Percentiles rank a stretch among this genome's conserved stretches.
Conservation (phyloP, 768 basidiomycete genomes). For the Steccherinum ochraceum region DNA sequence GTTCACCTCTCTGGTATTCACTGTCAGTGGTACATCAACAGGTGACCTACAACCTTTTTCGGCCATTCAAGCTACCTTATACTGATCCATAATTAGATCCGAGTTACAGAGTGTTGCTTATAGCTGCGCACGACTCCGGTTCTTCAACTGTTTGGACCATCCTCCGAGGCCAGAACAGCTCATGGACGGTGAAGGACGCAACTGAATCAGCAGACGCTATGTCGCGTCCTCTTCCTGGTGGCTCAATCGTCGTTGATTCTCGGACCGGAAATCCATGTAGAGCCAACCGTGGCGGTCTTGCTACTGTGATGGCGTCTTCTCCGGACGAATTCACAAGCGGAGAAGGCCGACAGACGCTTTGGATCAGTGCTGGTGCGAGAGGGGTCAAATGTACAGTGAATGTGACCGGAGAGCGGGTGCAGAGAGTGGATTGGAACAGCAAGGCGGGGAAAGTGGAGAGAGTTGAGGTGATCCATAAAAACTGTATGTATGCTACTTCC, state of each 20-base stretch:
- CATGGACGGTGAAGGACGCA: constrained; percentile 26
- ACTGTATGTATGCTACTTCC: constrained; percentile 39
- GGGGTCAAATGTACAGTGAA: constrained; percentile 51
- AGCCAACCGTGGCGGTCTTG: constrained; percentile 39
- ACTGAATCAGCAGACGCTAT: constrained; percentile 31
- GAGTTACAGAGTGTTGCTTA: constrained; percentile 47
- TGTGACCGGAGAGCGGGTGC: constrained; percentile 60
- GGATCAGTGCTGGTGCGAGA: constrained; percentile 51
- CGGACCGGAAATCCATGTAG: constrained; percentile 40
- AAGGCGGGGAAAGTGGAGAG: constrained; percentile 45
- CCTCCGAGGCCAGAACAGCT: constrained; percentile 26
- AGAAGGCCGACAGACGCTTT: constrained; percentile 29
- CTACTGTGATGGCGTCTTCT: constrained; percentile 23
- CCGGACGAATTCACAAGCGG: constrained; percentile 17
- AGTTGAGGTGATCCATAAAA: constrained; percentile 52
- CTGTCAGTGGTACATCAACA: constrained; percentile 47
- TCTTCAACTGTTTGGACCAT: constrained; percentile 53
- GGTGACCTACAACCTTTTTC: constrained; percentile 29
- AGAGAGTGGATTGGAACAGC: constrained; percentile 57
- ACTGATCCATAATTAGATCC: constrained; percentile 27
- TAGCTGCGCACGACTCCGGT: constrained; percentile 57
- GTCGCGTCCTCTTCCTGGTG: constrained; percentile 38
- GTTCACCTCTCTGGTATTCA: constrained; percentile 58
- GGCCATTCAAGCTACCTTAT: background rate
- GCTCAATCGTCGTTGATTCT: constrained; percentile 49